Conservation (phyloP, 371 early-diverging fungal species). For the Caulochytrium protostelioides region DNA sequence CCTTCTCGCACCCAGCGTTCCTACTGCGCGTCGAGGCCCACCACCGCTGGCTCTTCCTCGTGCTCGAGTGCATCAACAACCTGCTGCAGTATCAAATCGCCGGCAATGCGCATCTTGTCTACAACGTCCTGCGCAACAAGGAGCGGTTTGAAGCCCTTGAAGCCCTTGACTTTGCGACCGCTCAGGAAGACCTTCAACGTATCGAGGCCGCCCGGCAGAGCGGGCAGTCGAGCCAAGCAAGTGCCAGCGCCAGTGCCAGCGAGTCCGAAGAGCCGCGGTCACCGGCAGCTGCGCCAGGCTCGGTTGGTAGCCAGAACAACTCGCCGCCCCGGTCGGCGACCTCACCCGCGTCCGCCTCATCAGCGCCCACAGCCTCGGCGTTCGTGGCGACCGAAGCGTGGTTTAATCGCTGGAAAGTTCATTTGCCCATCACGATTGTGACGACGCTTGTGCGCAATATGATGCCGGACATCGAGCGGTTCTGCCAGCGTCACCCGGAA, state of each 20-base stretch:
- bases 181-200: slow-evolving; percentile 31
- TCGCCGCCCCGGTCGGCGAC: background rate
- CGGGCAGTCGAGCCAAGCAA: background rate
- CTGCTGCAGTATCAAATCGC: slow-evolving; percentile 55
- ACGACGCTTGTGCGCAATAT: slow-evolving; percentile 32
- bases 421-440: slow-evolving; percentile 40
- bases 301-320: background rate
- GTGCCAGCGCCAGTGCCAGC: too few species aligned
- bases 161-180: slow-evolving; percentile 36
- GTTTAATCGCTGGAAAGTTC: slow-evolving; percentile 36
- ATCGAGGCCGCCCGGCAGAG: slow-evolving; percentile 2
- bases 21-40: slow-evolving; percentile 54
- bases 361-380: slow-evolving; percentile 1
- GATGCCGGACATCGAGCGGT: slow-evolving; percentile 35
- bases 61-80: slow-evolving; percentile 54
- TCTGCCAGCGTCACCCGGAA: slow-evolving; percentile 14
- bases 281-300: background rate
- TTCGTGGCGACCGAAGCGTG: slow-evolving; percentile 30
- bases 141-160: slow-evolving; percentile 36
- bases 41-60: slow-evolving; percentile 40
- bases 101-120: slow-evolving; percentile 56
- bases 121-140: slow-evolving; percentile 48
- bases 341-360: background rate
- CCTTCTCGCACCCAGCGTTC: slow-evolving; percentile 56
- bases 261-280: background rate